These are phyloP conservation scores for Sclerotinia minor DNA, from an alignment of 2,329 filamentous ascomycete genomes.

Conservation along the genomic window DNA sequence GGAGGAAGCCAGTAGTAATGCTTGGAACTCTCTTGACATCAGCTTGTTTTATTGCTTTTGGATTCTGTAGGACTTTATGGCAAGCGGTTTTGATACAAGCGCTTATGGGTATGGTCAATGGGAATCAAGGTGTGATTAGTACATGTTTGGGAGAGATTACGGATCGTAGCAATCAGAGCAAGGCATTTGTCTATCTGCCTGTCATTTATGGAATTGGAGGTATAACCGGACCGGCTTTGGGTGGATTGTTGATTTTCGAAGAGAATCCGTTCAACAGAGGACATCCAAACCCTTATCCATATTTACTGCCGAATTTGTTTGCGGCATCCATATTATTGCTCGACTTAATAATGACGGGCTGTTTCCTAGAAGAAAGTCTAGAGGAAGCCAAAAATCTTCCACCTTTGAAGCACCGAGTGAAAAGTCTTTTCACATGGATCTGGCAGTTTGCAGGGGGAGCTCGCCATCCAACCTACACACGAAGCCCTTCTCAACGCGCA, in stretches of 20 bases:
- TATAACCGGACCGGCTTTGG: slow-evolving; percentile 90
- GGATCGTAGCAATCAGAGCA: slow-evolving; percentile 89
- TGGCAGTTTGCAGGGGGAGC: slow-evolving; percentile 66
- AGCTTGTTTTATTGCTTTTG: slow-evolving; percentile 80
- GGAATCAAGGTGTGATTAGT: slow-evolving; percentile 90
- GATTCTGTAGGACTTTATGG: slow-evolving; percentile 78
- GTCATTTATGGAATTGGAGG: slow-evolving; percentile 94
- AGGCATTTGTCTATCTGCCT: slow-evolving; percentile 89
- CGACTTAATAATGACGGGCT: slow-evolving; percentile 70
- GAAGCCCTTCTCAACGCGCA: slow-evolving; percentile 42
- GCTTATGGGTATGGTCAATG: slow-evolving; percentile 90
- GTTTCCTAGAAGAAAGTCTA: slow-evolving; percentile 86
- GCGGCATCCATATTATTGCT: slow-evolving; percentile 69
- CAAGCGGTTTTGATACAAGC: slow-evolving; percentile 85
- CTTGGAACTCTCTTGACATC: slow-evolving; percentile 81
- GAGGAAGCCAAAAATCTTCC: slow-evolving; percentile 64
- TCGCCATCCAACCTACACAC: slow-evolving; percentile 59
- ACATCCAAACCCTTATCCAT: slow-evolving; percentile 67
- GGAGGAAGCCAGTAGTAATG: slow-evolving; percentile 79
- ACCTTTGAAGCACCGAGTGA: slow-evolving; percentile 57
- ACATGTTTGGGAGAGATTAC: slow-evolving; percentile 95
- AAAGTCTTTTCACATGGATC: slow-evolving; percentile 63
- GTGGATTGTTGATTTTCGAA: slow-evolving; percentile 73
- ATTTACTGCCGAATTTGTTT: slow-evolving; percentile 79
- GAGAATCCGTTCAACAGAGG: slow-evolving; percentile 52